These are phyloP conservation scores for Hygrophorus pudorinus DNA, from an alignment of 768 basidiomycete species.

Conservation along the genomic window DNA sequence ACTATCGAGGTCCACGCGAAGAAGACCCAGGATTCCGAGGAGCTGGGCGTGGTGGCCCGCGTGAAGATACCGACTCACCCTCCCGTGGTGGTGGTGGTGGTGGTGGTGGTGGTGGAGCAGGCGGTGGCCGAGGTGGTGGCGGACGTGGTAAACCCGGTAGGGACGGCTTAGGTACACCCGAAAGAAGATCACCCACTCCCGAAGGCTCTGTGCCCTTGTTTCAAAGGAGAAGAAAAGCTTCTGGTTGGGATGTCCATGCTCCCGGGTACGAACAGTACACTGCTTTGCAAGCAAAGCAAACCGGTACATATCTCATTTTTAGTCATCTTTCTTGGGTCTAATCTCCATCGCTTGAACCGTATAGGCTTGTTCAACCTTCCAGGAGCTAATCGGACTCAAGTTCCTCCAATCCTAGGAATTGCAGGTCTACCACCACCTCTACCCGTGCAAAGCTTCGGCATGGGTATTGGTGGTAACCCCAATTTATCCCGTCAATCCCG, in stretches of 20 bases:
- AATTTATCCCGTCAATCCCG: slow-evolving; percentile 90
- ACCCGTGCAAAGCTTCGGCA: slow-evolving; percentile 77
- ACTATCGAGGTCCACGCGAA: slow-evolving; percentile 31
- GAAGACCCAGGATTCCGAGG: slow-evolving; percentile 28
- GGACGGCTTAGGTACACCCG: slow-evolving; percentile 57
- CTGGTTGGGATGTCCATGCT: slow-evolving; percentile 94
- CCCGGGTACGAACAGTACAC: slow-evolving; percentile 93
- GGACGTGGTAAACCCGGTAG: slow-evolving; percentile 41
- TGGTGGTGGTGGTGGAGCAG: slow-evolving; percentile 18
- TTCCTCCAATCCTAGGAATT: slow-evolving; percentile 72
- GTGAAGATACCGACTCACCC: slow-evolving; percentile 26
- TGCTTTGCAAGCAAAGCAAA: slow-evolving; percentile 97
- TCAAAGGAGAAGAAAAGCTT: slow-evolving; percentile 81
- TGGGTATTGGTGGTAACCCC: slow-evolving; percentile 80
- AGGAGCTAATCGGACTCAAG: slow-evolving; percentile 85
- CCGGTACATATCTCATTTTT: slow-evolving; percentile 42
- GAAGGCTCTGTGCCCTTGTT: slow-evolving; percentile 72
- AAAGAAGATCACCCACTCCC: slow-evolving; percentile 84
- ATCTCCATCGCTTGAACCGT: slow-evolving; percentile 4
- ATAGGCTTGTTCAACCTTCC: slow-evolving; percentile 93
- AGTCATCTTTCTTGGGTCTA: slow-evolving; percentile 5
- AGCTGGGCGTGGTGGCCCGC: slow-evolving; percentile 28
- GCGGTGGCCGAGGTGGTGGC: slow-evolving; percentile 24
- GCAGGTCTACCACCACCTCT: slow-evolving; percentile 76
- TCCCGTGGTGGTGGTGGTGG: slow-evolving; percentile 26